These are phyloP conservation scores for Phlegmacium glaucopus DNA, from an alignment of 768 basidiomycete species.

Conservation along the genomic window DNA sequence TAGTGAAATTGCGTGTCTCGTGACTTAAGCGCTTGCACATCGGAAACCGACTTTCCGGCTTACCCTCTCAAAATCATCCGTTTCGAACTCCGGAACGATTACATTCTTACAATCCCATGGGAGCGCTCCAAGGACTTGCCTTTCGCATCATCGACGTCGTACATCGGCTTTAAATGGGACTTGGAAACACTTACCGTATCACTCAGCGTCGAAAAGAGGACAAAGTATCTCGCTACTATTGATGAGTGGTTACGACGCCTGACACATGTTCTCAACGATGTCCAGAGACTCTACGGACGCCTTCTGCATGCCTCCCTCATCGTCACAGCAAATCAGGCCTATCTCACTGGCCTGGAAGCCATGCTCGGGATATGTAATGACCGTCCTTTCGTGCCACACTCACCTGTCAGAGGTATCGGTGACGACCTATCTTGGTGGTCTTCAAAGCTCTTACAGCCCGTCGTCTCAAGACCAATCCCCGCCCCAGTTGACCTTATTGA, in stretches of 20 bases:
- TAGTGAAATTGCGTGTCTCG: no score
- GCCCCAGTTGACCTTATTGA: slow-evolving; percentile 14
- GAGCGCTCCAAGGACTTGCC: slow-evolving; percentile 11
- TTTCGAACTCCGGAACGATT: no score
- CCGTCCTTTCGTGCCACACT: background rate
- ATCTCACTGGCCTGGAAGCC: slow-evolving; percentile 32
- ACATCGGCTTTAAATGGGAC: slow-evolving; percentile 13
- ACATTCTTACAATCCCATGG: no score
- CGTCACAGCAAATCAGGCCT: no score
- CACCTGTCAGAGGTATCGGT: background rate
- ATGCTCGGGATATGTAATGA: background rate
- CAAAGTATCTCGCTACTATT: slow-evolving; percentile 20
- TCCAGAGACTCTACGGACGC: slow-evolving; percentile 32
- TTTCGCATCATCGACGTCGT: slow-evolving; percentile 5
- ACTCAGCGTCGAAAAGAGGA: background rate
- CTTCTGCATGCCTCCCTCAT: slow-evolving; percentile 26
- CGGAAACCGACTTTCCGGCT: no score
- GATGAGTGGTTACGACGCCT: slow-evolving; percentile 10
- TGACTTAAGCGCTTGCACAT: no score
- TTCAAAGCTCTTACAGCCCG: background rate
- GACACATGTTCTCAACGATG: slow-evolving; percentile 25
- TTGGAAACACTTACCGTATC: background rate
- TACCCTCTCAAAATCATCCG: no score
- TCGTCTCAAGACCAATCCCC: slow-evolving; percentile 24
- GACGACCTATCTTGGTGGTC: background rate